phyloP scores from a whole-genome alignment of 1,284 basidiomycete species.

The Coniophora puteana region DNA sequence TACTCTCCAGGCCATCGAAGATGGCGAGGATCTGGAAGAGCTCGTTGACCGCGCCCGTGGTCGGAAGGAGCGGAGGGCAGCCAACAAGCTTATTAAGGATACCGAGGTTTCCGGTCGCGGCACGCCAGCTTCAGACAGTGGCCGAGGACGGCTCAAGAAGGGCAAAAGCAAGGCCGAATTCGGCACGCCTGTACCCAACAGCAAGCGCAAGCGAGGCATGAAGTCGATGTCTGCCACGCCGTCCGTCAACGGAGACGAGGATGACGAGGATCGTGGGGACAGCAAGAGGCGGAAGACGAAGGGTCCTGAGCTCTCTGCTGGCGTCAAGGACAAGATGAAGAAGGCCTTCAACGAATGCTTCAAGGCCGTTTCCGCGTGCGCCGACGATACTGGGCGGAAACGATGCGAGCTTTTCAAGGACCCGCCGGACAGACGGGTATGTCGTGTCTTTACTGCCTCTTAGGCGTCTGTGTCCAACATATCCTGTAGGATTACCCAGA shows the following conservation, averaged over 20 bases:
- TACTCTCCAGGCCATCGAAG: conserved; percentile 69
- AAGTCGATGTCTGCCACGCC: conserved; percentile 80
- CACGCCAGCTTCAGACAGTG: conserved; percentile 60
- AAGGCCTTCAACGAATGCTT: conserved; percentile 80
- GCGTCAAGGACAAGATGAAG: conserved; percentile 75
- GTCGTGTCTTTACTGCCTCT: background rate
- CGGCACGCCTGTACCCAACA: conserved; percentile 42
- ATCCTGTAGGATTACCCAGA: conserved; percentile 78
- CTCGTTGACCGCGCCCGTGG: conserved; percentile 59
- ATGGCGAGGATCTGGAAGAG: conserved; percentile 84
- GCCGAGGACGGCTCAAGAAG: conserved; percentile 64
- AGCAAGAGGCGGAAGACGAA: conserved; percentile 81
- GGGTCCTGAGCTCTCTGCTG: conserved; percentile 47
- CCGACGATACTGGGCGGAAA: conserved; percentile 71
- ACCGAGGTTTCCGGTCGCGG: conserved; percentile 49
- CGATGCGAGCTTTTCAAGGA: conserved; percentile 85
- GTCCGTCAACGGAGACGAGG: conserved; percentile 67
- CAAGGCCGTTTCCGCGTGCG: conserved; percentile 73
- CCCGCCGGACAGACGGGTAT: conserved; percentile 69
- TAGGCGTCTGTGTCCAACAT: conserved; percentile 5
- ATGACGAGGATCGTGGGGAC: conserved; percentile 32
- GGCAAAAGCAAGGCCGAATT: conserved; percentile 60
- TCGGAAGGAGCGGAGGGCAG: conserved; percentile 56
- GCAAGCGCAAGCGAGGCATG: conserved; percentile 67
- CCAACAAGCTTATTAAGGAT: conserved; percentile 51